Conservation (phyloP, 371 early-diverging fungal species). For the Syncephalastrum sp. region DNA sequence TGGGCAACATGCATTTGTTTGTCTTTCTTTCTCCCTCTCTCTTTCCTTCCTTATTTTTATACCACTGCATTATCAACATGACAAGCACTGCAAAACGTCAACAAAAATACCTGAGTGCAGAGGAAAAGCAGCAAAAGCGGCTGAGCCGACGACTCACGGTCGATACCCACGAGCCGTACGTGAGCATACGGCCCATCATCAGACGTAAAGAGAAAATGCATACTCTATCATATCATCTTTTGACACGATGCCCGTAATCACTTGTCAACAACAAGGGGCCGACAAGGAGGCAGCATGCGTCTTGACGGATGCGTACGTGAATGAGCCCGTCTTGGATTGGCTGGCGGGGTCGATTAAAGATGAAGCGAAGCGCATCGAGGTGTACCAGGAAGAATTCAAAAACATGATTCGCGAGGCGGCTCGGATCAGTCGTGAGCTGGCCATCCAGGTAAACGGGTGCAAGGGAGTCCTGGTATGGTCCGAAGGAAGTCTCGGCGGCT, state of each 20-base stretch:
- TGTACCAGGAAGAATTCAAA: slow-evolving; percentile 11
- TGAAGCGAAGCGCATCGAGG: too few relatives aligned
- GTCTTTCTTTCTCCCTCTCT: too few relatives aligned
- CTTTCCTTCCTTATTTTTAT: too few relatives aligned
- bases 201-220: slow-evolving; percentile 19
- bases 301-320: slow-evolving; percentile 22
- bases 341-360: slow-evolving; percentile 6
- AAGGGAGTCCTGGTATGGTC: slow-evolving; percentile 32
- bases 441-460: slow-evolving; percentile 31
- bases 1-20: too few relatives aligned
- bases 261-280: slow-evolving; percentile 15
- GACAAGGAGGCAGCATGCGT: slow-evolving; percentile 31
- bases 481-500: slow-evolving; percentile 6
- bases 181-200: slow-evolving; percentile 24
- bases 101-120: neutral
- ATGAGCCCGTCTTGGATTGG: slow-evolving; percentile 19
- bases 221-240: neutral
- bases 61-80: too few relatives aligned
- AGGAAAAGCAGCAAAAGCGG: slow-evolving; percentile 20
- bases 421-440: slow-evolving; percentile 28
- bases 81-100: too few relatives aligned
- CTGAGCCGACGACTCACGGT: slow-evolving; percentile 22
- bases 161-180: slow-evolving; percentile 18
- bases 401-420: slow-evolving; percentile 20
- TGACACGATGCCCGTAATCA: too few relatives aligned